A percentile compares a stretch with the other conserved stretches of the same genome.
Evolutionary conservation across 2,329 filamentous ascomycete genomes (phyloP).

Genomic region (Torrubiellomyces zombiae): DNA sequence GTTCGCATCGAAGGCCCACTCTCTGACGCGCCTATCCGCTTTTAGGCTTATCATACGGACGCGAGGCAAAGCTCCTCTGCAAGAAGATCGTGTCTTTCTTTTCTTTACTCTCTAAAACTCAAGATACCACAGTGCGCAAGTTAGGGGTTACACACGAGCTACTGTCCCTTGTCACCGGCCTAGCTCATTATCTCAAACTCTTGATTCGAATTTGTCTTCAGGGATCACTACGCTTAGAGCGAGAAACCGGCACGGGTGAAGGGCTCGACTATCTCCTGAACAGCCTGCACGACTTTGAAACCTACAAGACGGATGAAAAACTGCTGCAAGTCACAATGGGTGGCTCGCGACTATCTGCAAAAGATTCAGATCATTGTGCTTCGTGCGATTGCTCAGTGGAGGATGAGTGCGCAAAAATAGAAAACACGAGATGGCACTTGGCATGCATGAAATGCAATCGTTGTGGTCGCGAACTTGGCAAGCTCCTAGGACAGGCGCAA

Average conservation of each 20-base stretch:
- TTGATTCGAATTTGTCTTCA: conserved; percentile 94
- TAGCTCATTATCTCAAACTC: conserved; percentile 94
- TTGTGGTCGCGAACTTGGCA: conserved; percentile 47
- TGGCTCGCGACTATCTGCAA: conserved; percentile 50
- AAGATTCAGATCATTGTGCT: conserved; percentile 71
- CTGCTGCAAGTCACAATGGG: conserved; percentile 49
- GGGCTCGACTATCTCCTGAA: conserved; percentile 72
- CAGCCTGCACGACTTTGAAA: conserved; percentile 70
- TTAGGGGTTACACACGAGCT: conserved; percentile 94
- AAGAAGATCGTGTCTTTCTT: conserved; percentile 99
- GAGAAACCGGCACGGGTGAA: conserved; percentile 57
- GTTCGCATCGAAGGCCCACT: background rate
- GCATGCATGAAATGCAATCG: conserved; percentile 64
- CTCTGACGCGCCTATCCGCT: background rate
- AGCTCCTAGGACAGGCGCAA: conserved; percentile 50
- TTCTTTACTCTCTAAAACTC: conserved; percentile 81
- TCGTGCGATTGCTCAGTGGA: conserved; percentile 78
- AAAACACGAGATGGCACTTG: conserved; percentile 68
- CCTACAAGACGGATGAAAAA: conserved; percentile 53
- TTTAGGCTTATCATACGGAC: conserved; percentile 68
- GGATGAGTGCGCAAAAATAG: conserved; percentile 70
- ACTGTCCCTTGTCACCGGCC: conserved; percentile 87
- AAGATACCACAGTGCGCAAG: conserved; percentile 77
- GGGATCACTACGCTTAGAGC: conserved; percentile 78
- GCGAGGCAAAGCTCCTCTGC: conserved; percentile 97